Conservation (phyloP, 306 rosid species). For the Dryas alaskensis region DNA sequence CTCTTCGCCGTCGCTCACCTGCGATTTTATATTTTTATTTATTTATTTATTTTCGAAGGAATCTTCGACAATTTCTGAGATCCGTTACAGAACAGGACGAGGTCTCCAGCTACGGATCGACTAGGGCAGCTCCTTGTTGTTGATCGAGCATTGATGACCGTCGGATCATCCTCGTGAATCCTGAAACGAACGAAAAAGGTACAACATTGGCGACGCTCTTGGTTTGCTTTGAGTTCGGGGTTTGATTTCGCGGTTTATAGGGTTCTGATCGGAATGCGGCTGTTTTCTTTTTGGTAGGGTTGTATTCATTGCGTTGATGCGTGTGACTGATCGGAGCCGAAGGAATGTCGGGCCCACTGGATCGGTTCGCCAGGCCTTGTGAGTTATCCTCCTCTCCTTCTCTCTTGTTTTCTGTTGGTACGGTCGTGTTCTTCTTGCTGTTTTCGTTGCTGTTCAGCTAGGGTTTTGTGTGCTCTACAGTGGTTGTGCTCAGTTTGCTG, state of each 20-base stretch:
- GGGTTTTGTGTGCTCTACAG: neutral
- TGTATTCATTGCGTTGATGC: slow-evolving; percentile 16
- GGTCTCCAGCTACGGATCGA: slow-evolving; percentile 14
- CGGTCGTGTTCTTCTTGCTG: neutral
- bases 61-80: slow-evolving; percentile 1
- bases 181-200: neutral
- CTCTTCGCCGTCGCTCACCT: slow-evolving; percentile 34
- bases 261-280: slow-evolving; percentile 36
- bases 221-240: neutral
- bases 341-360: slow-evolving; percentile 67
- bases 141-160: slow-evolving; percentile 19
- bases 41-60: neutral
- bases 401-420: neutral
- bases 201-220: too few species aligned
- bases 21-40: neutral
- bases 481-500: slow-evolving; percentile 5
- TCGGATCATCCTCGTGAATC: slow-evolving; percentile 27
- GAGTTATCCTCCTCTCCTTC: slow-evolving; percentile 21
- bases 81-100: slow-evolving; percentile 1
- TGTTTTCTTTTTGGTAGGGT: slow-evolving; percentile 2
- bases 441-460: neutral
- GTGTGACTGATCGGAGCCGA: slow-evolving; percentile 23
- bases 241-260: slow-evolving; percentile 25
- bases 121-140: neutral
- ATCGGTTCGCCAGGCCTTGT: slow-evolving; percentile 84